phyloP scores from a whole-genome alignment of 202 grass and related monocot genomes.

The Carex arenaria region DNA sequence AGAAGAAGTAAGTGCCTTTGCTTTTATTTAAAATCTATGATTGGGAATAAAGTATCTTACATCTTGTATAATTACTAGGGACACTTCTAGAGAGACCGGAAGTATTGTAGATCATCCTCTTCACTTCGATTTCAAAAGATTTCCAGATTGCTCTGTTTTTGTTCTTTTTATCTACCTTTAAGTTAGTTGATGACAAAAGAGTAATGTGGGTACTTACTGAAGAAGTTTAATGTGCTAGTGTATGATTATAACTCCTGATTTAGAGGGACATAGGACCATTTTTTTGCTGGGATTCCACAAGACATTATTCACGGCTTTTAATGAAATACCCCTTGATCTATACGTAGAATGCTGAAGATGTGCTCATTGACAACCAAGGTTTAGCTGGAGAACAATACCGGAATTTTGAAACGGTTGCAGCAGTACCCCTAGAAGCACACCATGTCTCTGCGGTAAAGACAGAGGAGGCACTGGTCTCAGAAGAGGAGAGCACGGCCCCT shows the following conservation, averaged over 20 bases:
- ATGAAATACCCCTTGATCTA: conserved; percentile 18
- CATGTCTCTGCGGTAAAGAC: conserved; percentile 41
- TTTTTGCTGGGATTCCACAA: background rate
- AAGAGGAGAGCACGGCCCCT: conserved; percentile 58
- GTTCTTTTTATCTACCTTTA: background rate
- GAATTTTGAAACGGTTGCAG: conserved; percentile 53
- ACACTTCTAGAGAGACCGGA: background rate
- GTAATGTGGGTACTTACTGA: background rate
- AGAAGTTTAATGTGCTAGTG: background rate
- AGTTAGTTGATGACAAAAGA: background rate
- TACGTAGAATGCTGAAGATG: conserved; percentile 67
- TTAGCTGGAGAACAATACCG: conserved; percentile 58
- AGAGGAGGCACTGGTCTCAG: conserved; percentile 36
- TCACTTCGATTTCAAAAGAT: conserved; percentile 9
- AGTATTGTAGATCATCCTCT: conserved; percentile 12
- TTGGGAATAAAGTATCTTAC: background rate
- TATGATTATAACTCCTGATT: background rate
- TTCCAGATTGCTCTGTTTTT: conserved; percentile 3
- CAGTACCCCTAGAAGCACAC: conserved; percentile 31
- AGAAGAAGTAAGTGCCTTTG: conserved; percentile 36
- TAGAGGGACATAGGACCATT: background rate
- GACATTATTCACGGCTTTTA: background rate
- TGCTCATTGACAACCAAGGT: conserved; percentile 81
- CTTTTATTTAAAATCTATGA: conserved; percentile 17
- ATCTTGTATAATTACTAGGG: conserved; percentile 25